These are phyloP conservation scores for Phoma sp. DNA, from an alignment of 2,329 filamentous ascomycete species.

Conservation along the genomic window DNA sequence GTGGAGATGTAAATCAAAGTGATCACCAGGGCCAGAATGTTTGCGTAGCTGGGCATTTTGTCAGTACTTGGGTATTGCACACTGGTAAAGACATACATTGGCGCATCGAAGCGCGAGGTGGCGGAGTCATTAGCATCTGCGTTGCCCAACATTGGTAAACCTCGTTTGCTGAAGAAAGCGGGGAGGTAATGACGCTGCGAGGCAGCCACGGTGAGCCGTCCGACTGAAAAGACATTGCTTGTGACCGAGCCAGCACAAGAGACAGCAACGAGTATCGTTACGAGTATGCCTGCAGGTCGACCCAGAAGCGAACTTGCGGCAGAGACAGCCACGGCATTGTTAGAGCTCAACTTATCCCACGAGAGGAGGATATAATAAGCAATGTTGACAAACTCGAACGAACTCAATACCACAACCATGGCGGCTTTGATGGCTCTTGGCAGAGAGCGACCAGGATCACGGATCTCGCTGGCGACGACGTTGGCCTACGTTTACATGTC, in stretches of 20 bases:
- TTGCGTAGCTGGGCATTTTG: slow-evolving; percentile 33
- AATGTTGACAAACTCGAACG: slow-evolving; percentile 67
- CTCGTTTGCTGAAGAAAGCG: slow-evolving; percentile 39
- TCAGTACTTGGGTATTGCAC: slow-evolving; percentile 13
- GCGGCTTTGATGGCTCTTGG: slow-evolving; percentile 69
- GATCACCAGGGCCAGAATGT: slow-evolving; percentile 34
- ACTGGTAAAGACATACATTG: slow-evolving; percentile 32
- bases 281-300: slow-evolving; percentile 59
- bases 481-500: slow-evolving; percentile 39
- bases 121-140: slow-evolving; percentile 4
- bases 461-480: slow-evolving; percentile 49
- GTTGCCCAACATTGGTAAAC: slow-evolving; percentile 26
- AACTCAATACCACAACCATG: slow-evolving; percentile 65
- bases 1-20: slow-evolving; percentile 66
- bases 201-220: slow-evolving; percentile 68
- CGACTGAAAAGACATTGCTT: slow-evolving; percentile 68
- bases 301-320: slow-evolving; percentile 60
- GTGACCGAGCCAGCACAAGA: slow-evolving; percentile 69
- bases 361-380: slow-evolving; percentile 70
- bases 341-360: slow-evolving; percentile 65
- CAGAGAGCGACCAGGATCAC: slow-evolving; percentile 51
- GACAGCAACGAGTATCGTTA: slow-evolving; percentile 65
- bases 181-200: slow-evolving; percentile 47
- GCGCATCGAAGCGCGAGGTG: slow-evolving; percentile 37
- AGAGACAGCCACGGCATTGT: slow-evolving; percentile 69